phyloP scores from a whole-genome alignment of 495 filamentous ascomycete species.

The Gamarada debralockiae region DNA sequence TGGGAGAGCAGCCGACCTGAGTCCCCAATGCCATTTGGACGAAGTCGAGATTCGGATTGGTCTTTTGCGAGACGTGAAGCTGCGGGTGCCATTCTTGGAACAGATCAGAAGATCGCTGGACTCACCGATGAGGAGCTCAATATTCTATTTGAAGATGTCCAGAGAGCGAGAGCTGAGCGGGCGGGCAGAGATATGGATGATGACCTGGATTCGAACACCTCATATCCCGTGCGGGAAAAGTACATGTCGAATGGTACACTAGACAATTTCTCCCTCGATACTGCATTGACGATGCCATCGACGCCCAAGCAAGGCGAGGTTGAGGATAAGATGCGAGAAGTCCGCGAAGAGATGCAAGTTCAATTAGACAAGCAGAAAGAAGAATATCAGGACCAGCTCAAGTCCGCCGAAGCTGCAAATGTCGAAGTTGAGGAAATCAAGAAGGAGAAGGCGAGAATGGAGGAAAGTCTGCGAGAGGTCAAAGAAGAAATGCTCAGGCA shows the following conservation, averaged over 20 bases:
- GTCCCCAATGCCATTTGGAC: conserved; percentile 66
- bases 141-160: conserved; percentile 91
- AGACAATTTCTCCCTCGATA: conserved; percentile 96
- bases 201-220: conserved; percentile 84
- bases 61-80: conserved; percentile 91
- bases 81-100: conserved; percentile 82
- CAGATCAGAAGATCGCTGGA: conserved; percentile 83
- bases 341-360: conserved; percentile 81
- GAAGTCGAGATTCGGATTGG: conserved; percentile 89
- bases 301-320: conserved; percentile 77
- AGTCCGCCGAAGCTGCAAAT: conserved; percentile 69
- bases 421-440: conserved; percentile 81
- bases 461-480: conserved; percentile 68
- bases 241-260: conserved; percentile 94
- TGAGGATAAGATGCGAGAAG: conserved; percentile 67
- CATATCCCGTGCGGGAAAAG: conserved; percentile 87
- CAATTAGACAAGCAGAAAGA: conserved; percentile 86
- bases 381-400: conserved; percentile 77
- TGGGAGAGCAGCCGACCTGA: conserved; percentile 66
- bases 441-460: conserved; percentile 83
- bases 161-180: conserved; percentile 77
- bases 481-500: conserved; percentile 87
- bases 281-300: conserved; percentile 86
- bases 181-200: conserved; percentile 69
- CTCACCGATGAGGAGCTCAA: conserved; percentile 94